Evolutionary conservation across 2,329 filamentous ascomycete genomes (phyloP).

Genomic region (Penicillium concentricum): DNA sequence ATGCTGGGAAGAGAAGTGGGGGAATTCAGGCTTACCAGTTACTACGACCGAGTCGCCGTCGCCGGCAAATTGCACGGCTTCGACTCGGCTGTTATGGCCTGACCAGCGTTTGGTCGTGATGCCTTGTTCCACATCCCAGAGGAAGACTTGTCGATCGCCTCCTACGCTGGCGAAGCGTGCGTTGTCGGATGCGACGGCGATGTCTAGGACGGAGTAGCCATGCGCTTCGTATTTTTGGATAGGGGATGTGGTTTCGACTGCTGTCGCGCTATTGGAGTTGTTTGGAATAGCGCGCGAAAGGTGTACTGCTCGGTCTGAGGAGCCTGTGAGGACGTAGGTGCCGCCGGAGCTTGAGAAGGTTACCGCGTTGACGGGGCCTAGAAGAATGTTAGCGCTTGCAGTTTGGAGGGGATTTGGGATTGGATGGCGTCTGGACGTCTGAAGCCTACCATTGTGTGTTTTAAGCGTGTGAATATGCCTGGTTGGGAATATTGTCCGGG

Average conservation of each 20-base stretch:
- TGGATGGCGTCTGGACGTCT: too few relatives aligned
- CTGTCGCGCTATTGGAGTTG: constrained; percentile 36
- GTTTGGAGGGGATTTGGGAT: neutral
- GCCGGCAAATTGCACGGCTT: constrained; percentile 76
- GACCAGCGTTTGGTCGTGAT: constrained; percentile 72
- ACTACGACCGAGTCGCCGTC: constrained; percentile 71
- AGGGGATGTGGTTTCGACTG: constrained; percentile 49
- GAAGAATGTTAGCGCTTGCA: neutral
- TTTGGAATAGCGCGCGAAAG: constrained; percentile 67
- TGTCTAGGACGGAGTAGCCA: constrained; percentile 85
- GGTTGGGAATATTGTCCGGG: constrained; percentile 37
- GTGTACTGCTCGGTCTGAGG: constrained; percentile 77
- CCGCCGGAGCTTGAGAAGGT: constrained; percentile 71
- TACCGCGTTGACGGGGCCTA: constrained; percentile 70
- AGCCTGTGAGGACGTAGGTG: constrained; percentile 80
- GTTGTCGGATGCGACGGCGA: constrained; percentile 73
- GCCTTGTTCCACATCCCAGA: constrained; percentile 89
- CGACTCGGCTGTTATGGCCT: constrained; percentile 72
- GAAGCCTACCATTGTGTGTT: constrained; percentile 44
- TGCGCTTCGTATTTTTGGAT: constrained; percentile 89
- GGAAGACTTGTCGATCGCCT: constrained; percentile 85
- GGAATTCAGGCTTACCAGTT: constrained; percentile 45
- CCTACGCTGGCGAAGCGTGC: constrained; percentile 81
- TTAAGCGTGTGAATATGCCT: constrained; percentile 44
- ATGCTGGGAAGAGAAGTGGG: neutral